Evolutionary conservation across 139 green algal species (phyloP).

Genomic region (Choricystis sp.): DNA sequence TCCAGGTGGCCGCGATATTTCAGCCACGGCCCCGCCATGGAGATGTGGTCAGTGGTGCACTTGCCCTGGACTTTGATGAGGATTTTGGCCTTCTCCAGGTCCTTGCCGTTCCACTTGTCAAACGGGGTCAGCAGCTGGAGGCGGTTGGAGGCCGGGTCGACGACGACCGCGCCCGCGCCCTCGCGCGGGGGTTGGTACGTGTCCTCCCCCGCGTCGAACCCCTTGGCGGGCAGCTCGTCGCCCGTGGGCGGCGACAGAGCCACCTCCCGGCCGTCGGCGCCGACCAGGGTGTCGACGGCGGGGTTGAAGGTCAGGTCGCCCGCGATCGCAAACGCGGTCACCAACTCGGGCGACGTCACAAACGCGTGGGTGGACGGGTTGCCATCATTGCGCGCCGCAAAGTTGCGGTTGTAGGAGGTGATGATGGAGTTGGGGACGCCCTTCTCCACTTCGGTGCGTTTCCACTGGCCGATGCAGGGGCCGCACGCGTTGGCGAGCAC

Average conservation of each 20-base stretch:
- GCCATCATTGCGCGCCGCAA: constrained; percentile 82
- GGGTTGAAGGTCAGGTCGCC: constrained; percentile 91
- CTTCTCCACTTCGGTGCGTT: constrained; percentile 79
- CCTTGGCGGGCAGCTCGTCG: constrained; percentile 69
- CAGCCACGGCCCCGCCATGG: constrained; percentile 90
- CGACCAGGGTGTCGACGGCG: constrained; percentile 59
- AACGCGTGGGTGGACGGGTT: constrained; percentile 87
- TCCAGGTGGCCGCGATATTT: constrained; percentile 95
- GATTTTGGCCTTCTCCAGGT: constrained; percentile 35
- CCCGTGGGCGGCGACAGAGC: constrained; percentile 55
- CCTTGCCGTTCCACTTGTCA: constrained; percentile 56
- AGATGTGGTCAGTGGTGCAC: constrained; percentile 97
- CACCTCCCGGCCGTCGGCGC: constrained; percentile 71
- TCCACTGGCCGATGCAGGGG: constrained; percentile 93
- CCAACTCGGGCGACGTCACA: constrained; percentile 79
- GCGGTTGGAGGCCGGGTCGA: constrained; percentile 56
- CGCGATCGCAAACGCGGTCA: constrained; percentile 71
- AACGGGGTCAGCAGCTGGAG: constrained; percentile 85
- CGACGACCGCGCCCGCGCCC: constrained; percentile 21
- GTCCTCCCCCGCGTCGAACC: constrained; percentile 61
- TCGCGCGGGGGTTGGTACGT: constrained; percentile 47
- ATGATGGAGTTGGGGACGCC: constrained; percentile 83
- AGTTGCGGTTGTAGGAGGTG: constrained; percentile 92
- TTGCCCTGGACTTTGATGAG: constrained; percentile 77
- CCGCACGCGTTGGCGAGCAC: constrained; percentile 88